phyloP scores from a whole-genome alignment of 2,329 filamentous ascomycete species.

The Emydomyces testavorans region DNA sequence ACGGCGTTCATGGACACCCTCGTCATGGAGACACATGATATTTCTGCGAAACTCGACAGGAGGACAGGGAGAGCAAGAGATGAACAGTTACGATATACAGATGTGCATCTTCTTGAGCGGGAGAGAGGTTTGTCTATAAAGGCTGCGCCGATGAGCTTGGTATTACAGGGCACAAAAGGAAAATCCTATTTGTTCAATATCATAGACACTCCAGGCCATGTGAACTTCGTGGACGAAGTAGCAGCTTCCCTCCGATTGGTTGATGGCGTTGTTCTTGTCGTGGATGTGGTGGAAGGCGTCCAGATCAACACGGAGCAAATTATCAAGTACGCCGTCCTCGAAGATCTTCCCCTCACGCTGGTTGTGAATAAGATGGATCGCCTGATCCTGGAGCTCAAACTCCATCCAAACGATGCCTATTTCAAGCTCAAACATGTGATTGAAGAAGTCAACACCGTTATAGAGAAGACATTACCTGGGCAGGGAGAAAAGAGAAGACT shows the following conservation, averaged over 20 bases:
- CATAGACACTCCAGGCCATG: constrained; percentile 90
- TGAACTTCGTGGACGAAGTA: constrained; percentile 97
- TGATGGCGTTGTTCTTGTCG: constrained; percentile 83
- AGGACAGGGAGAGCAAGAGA: constrained; percentile 70
- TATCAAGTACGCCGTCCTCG: constrained; percentile 86
- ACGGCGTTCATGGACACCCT: constrained; percentile 98
- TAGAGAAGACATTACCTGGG: constrained; percentile 75
- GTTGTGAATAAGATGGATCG: constrained; percentile 97
- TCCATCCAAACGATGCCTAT: constrained; percentile 91
- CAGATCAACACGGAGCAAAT: constrained; percentile 95
- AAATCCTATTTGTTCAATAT: constrained; percentile 95
- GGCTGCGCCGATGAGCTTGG: constrained; percentile 83
- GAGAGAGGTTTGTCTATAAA: constrained; percentile 88
- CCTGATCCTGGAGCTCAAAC: constrained; percentile 81
- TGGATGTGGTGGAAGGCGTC: constrained; percentile 98
- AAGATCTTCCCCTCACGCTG: constrained; percentile 77
- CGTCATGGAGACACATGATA: constrained; percentile 86
- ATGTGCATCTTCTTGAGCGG: constrained; percentile 77
- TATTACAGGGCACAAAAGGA: constrained; percentile 74
- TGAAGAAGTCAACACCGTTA: constrained; percentile 92
- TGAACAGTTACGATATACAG: constrained; percentile 88
- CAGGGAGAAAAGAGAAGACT: constrained; percentile 67
- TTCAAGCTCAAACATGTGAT: constrained; percentile 99
- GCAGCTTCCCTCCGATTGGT: constrained; percentile 75
- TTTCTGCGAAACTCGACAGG: constrained; percentile 65